Conservation (phyloP, 2,329 filamentous ascomycete genomes). For the Diplodia mutila region DNA sequence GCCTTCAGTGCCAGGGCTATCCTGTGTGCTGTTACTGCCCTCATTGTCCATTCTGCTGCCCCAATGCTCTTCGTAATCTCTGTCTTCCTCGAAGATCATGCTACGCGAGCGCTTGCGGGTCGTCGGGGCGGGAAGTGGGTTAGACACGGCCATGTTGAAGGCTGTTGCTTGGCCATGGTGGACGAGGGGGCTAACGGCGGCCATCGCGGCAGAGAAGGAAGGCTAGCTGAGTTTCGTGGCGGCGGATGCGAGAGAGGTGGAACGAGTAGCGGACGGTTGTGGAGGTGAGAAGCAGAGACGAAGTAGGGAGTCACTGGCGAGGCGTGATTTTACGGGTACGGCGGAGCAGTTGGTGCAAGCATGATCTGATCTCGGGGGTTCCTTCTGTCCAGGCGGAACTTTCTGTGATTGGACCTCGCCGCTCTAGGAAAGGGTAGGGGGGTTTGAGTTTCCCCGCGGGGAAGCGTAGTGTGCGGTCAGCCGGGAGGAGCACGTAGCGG, state of each 20-base stretch:
- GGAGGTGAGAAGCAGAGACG: not conserved
- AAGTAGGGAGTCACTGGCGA: not conserved
- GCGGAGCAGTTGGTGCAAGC: constrained; percentile 6
- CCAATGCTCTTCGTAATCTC: not conserved
- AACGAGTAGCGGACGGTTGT: not conserved
- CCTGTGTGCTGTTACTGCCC: not conserved
- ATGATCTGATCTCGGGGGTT: constrained; percentile 15
- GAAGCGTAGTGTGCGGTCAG: constrained; percentile 10
- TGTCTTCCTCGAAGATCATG: constrained; percentile 9
- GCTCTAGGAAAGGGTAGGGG: not conserved
- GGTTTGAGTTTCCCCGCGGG: constrained; percentile 10
- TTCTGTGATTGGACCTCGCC: constrained; percentile 1
- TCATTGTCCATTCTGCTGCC: not conserved
- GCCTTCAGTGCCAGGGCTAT: not conserved
- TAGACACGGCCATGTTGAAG: not conserved
- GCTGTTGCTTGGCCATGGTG: not conserved
- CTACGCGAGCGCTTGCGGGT: constrained; percentile 24
- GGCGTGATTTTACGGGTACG: constrained; percentile 14
- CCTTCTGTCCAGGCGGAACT: not conserved
- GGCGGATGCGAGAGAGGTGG: not conserved
- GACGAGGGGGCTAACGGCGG: not conserved
- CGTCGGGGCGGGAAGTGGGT: not conserved
- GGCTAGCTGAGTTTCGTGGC: too few relatives aligned
- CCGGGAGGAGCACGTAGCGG: constrained; percentile 14
- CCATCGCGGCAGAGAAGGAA: not conserved